Evolutionary conservation across 2,329 filamentous ascomycete species (phyloP).

Genomic region (Aaosphaeria arxii): DNA sequence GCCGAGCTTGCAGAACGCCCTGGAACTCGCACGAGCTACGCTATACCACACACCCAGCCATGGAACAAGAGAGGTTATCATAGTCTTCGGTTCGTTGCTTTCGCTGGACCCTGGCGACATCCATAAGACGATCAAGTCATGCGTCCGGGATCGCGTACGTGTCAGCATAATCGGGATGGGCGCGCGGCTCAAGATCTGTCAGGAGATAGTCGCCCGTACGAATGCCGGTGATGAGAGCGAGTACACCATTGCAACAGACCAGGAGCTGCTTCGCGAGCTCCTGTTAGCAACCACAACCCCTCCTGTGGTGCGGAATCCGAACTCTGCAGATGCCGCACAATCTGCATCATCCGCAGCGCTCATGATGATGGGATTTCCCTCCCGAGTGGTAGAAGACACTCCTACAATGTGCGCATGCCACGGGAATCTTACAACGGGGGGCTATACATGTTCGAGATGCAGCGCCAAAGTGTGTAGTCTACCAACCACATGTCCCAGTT

Average conservation of each 20-base stretch:
- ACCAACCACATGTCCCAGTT: conserved; percentile 87
- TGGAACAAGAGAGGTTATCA: conserved; percentile 86
- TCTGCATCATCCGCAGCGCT: conserved; percentile 53
- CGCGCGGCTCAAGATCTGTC: conserved; percentile 88
- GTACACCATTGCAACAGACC: conserved; percentile 84
- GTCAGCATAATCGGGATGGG: conserved; percentile 88
- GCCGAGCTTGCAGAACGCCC: conserved; percentile 76
- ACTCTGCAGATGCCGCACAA: conserved; percentile 21
- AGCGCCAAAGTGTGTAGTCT: conserved; percentile 83
- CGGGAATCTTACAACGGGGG: conserved; percentile 74
- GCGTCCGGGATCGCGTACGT: conserved; percentile 79
- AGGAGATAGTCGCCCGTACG: conserved; percentile 81
- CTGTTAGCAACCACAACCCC: conserved; percentile 86
- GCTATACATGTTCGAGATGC: conserved; percentile 89
- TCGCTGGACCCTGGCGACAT: conserved; percentile 95
- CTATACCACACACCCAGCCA: conserved; percentile 93
- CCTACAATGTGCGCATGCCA: conserved; percentile 88
- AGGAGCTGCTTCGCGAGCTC: conserved; percentile 84
- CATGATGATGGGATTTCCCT: conserved; percentile 98
- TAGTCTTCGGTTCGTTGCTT: conserved; percentile 86
- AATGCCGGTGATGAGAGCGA: conserved; percentile 73
- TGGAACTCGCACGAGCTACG: conserved; percentile 90
- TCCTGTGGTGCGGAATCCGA: conserved; percentile 69
- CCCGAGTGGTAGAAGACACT: conserved; percentile 69
- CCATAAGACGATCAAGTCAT: conserved; percentile 77